These are phyloP conservation scores for Candida krabiensis DNA, from an alignment of 805 yeast species.

Conservation along the genomic window DNA sequence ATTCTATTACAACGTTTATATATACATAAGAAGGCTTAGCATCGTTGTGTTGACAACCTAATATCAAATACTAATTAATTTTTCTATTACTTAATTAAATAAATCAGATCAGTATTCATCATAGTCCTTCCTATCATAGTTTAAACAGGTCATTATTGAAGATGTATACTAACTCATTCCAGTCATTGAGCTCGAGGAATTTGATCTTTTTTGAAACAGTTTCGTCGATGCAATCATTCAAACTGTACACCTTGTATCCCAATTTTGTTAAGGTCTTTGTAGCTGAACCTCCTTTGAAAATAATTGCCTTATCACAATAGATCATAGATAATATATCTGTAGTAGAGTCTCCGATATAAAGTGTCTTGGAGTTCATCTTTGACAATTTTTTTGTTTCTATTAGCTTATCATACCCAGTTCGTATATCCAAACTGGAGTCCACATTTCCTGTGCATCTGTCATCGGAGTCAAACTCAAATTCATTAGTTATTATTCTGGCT, in stretches of 20 bases:
- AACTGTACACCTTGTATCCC: constrained; percentile 22
- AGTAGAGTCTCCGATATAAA: constrained; percentile 63
- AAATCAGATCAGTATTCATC: background rate
- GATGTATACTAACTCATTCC: constrained; percentile 18
- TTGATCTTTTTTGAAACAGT: constrained; percentile 12
- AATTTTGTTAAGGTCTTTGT: constrained; percentile 23
- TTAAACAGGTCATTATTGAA: constrained; percentile 11
- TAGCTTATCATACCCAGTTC: constrained; percentile 59
- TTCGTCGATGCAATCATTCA: constrained; percentile 14
- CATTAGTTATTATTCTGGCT: constrained; percentile 45
- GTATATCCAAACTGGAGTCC: constrained; percentile 27
- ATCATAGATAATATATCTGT: constrained; percentile 57
- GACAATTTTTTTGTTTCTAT: constrained; percentile 20
- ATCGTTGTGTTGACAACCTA: too few relatives aligned
- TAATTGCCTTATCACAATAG: constrained; percentile 46
- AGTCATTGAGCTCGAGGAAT: constrained; percentile 19
- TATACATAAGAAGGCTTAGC: too few relatives aligned
- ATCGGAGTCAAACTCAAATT: constrained; percentile 39
- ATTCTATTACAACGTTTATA: too few relatives aligned
- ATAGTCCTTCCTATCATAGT: too few relatives aligned
- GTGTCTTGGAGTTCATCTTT: constrained; percentile 20
- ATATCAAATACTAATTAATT: too few relatives aligned
- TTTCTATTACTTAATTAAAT: background rate
- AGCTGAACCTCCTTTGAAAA: constrained; percentile 42
- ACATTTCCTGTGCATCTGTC: constrained; percentile 27